A percentile compares a stretch with the other conserved stretches of the same genome.
phyloP scores from a whole-genome alignment of 1,284 basidiomycete species.

The Trichosporon sp. region DNA sequence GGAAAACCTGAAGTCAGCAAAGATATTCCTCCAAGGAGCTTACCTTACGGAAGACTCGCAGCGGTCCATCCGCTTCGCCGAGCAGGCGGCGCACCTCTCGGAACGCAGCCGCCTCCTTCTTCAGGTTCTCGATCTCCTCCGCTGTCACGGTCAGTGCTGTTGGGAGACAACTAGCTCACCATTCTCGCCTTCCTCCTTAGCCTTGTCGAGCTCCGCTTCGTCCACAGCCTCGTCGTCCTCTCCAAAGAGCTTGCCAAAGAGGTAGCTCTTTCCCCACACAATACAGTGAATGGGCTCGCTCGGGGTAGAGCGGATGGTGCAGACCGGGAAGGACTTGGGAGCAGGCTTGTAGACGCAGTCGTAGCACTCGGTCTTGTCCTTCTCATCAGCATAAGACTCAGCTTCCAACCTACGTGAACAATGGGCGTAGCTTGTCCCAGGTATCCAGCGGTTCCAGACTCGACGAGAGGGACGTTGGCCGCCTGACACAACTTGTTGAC shows the following conservation, averaged over 20 bases:
- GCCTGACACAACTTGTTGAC: slow-evolving; percentile 98
- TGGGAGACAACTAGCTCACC: slow-evolving; percentile 60
- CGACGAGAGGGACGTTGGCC: slow-evolving; percentile 84
- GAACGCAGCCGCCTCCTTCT: slow-evolving; percentile 88
- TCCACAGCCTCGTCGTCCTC: slow-evolving; percentile 69
- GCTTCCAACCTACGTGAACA: slow-evolving; percentile 56
- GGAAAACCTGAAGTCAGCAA: slow-evolving; percentile 69
- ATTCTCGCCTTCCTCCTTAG: slow-evolving; percentile 69
- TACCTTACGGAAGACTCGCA: slow-evolving; percentile 82
- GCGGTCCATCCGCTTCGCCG: slow-evolving; percentile 64
- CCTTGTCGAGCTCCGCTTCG: slow-evolving; percentile 58
- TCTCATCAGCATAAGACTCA: slow-evolving; percentile 1
- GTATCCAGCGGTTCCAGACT: slow-evolving; percentile 96
- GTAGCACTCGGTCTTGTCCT: slow-evolving; percentile 88
- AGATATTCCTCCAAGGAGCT: background rate
- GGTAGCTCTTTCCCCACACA: slow-evolving; percentile 98
- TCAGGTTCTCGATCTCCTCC: slow-evolving; percentile 83
- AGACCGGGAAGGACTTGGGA: slow-evolving; percentile 94
- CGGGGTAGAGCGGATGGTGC: slow-evolving; percentile 96
- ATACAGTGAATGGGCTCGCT: slow-evolving; percentile 98
- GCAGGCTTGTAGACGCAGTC: slow-evolving; percentile 87
- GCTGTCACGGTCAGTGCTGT: slow-evolving; percentile 59
- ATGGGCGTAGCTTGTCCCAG: slow-evolving; percentile 69
- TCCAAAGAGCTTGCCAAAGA: slow-evolving; percentile 95
- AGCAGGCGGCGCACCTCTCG: slow-evolving; percentile 67